These are phyloP conservation scores for Funneliformis geosporum DNA, from an alignment of 192 early-diverging fungal species.

Conservation along the genomic window DNA sequence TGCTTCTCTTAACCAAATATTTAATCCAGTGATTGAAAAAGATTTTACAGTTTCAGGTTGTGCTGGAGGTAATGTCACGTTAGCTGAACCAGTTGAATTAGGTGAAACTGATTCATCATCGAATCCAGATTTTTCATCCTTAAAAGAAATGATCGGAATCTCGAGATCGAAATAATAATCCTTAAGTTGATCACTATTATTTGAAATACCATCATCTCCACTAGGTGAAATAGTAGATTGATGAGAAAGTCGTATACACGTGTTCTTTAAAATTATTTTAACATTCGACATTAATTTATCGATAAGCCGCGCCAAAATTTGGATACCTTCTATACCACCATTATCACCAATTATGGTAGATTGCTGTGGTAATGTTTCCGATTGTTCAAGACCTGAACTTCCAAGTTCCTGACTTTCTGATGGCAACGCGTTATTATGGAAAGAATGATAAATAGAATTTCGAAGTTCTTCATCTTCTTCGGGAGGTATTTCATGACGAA, in stretches of 20 bases:
- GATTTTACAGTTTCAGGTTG: slow-evolving; percentile 53
- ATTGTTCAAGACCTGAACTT: slow-evolving; percentile 15
- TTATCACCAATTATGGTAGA: neutral
- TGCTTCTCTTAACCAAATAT: slow-evolving; percentile 46
- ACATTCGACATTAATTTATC: slow-evolving; percentile 83
- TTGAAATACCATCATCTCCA: slow-evolving; percentile 17
- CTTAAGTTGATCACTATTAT: neutral
- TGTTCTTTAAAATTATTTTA: slow-evolving; percentile 67
- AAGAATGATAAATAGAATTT: slow-evolving; percentile 55
- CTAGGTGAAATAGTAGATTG: slow-evolving; percentile 41
- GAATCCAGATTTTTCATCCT: slow-evolving; percentile 61
- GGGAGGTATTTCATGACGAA: slow-evolving; percentile 63
- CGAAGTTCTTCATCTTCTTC: slow-evolving; percentile 64
- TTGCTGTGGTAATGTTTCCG: slow-evolving; percentile 18
- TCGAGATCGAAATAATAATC: slow-evolving; percentile 55
- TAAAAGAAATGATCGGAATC: slow-evolving; percentile 55
- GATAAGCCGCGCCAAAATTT: slow-evolving; percentile 77
- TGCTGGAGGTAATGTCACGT: slow-evolving; percentile 42
- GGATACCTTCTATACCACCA: slow-evolving; percentile 66
- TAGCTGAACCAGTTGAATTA: slow-evolving; percentile 32
- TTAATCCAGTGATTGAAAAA: slow-evolving; percentile 50
- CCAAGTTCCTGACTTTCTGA: slow-evolving; percentile 43
- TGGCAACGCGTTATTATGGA: slow-evolving; percentile 43
- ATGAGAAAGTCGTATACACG: slow-evolving; percentile 50
- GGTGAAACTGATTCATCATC: slow-evolving; percentile 32